These are phyloP conservation scores for Agastache rugosa DNA, from an alignment of 257 asterid genomes.

Conservation along the genomic window DNA sequence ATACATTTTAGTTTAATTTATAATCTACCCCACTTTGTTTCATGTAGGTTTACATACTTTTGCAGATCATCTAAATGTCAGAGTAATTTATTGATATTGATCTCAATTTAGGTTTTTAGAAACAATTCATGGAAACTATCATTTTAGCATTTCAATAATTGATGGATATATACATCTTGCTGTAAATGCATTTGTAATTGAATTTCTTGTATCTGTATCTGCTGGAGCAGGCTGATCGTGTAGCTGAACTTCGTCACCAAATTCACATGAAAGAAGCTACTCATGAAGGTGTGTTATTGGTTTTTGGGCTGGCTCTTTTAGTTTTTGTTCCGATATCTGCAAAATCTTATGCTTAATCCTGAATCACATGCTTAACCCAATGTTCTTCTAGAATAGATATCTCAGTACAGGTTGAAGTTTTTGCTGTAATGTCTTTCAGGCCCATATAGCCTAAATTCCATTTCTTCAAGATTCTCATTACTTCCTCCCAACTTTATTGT, in stretches of 20 bases:
- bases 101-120: conserved; percentile 10
- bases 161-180: conserved; percentile 11
- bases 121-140: conserved; percentile 20
- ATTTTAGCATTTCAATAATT: conserved; percentile 3
- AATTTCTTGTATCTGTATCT: conserved; percentile 31
- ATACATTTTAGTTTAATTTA: conserved; percentile 12
- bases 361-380: conserved; percentile 19
- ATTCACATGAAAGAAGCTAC: conserved; percentile 70
- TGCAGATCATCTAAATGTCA: conserved; percentile 1
- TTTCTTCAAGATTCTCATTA: conserved; percentile 19
- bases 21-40: not conserved
- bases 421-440: not conserved
- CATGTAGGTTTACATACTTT: no score
- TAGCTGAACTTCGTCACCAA: conserved; percentile 73
- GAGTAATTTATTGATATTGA: not conserved
- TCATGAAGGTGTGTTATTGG: conserved; percentile 65
- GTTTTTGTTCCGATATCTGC: conserved; percentile 1
- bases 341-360: conserved; percentile 19
- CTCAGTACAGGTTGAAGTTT: not conserved
- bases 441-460: conserved; percentile 1
- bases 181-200: conserved; percentile 15
- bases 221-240: conserved; percentile 62
- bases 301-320: conserved; percentile 27
- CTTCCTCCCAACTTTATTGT: conserved; percentile 14
- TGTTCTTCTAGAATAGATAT: conserved; percentile 13